Evolutionary conservation across 495 filamentous ascomycete genomes (phyloP), one percentile per base, ranked within the genome.

Genomic region (Penicillium canescens): DNA sequence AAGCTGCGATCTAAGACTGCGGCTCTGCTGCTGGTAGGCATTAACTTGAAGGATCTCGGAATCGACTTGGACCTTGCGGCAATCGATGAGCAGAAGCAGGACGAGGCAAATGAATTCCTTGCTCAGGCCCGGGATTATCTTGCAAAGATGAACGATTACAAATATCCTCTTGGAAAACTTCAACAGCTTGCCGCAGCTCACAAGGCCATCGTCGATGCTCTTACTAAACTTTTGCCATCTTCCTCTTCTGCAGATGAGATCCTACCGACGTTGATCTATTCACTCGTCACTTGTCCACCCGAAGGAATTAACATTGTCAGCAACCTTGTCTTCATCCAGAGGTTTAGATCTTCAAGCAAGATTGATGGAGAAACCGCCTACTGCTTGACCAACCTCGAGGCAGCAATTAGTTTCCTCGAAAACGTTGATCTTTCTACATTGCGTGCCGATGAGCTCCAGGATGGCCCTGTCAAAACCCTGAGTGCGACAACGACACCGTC

Each of bases 181-280:
- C 87, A 89, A 58, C 86, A 91, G 62, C 82, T 99, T 46, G 93
- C 92, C 48, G 82, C 86, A 6, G 87, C 91, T 0, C 93, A 98
- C 66, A 96, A 96, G 74, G 85, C 84, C 57, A 96, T 99, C 44
- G 94, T 99, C 38, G 92, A 97, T 72, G 88, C 90, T 1, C 75
- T 96, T 20, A 84, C 85, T 41, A 74, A 82, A 55, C 63, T 88
- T 62, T 85, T 77, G 66, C 89, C 91, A 42, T 90, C 95, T 11
- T 92, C 93, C 2, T 96, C 94, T 0, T 97, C 92, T 6, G 94
- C 94, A 2, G 94, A 99, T 62, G 93, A 96, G 68, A 92, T 99
- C 46, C 84, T 99, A 59, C 94, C 94, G 0, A 96, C 95, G 57
- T 78, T 99, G 43, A 99, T 99, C 50, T 98, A 94, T 67, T 88